Evolutionary conservation across 2,329 filamentous ascomycete species (phyloP), one percentile per base, ranked within the genome.

Genomic region (Teratosphaeria pseudoeucalypti): DNA sequence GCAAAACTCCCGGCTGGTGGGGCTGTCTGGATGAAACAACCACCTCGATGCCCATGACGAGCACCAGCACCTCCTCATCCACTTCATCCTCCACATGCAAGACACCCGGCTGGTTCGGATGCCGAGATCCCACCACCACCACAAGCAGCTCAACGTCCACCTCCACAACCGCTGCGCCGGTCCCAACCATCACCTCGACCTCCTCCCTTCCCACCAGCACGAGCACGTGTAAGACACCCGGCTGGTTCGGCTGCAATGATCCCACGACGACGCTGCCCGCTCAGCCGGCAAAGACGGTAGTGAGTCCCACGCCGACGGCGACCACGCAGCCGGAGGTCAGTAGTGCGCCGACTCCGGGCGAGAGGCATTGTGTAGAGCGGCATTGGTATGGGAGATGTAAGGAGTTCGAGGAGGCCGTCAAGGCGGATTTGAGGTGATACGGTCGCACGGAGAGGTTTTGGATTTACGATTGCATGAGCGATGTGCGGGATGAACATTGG

Each of bases 1-100:
- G 92, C 75, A 82, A 94, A 73, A 96, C 92, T 1, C 92, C 92
- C 32, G 90, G 92, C 5, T 96, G 92, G 92, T 95, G 87, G 87
- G 90, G 89, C 16, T 91, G 85, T 70, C 76, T 89, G 47, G 87
- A 90, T 65, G 81, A 69, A 52, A 63, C 59, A 26, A 71, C 71
- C 6, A 77, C 58, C 3, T 52, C 54, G 12, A 32, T 14, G 10
- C 34, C 73, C 1, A 74, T 73, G 5, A 69, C 70, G 3, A 70
- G 68, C 3, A 67, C 58, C 54, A 64, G 60, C 6, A 78, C 73
- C 71, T 72, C 79, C 9, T 34, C 56, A 16, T 37, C 58, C 26
- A 54, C 61, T 10, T 81, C 81, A 0, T 66, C 72, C 23, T 80
- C 79, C 2, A 85, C 81, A 0, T 85, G 83, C 68, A 76, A 80